Percentiles rank a stretch among this genome's conserved stretches.
Evolutionary conservation across 2,329 filamentous ascomycete genomes (phyloP).

Genomic region (Diaporthe sp.): DNA sequence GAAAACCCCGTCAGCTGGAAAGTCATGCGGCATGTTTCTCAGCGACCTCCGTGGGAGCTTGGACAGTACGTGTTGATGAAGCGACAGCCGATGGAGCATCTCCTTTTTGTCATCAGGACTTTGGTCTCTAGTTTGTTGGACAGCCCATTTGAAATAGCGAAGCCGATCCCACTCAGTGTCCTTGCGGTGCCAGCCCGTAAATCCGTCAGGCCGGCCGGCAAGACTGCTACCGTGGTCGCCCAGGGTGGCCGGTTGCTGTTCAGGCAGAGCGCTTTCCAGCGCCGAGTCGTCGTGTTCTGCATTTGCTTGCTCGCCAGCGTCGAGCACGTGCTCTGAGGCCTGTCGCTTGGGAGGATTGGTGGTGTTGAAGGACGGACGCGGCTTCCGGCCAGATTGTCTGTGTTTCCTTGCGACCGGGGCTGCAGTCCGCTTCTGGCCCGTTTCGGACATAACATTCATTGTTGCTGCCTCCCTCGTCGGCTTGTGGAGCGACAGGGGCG

Average conservation of each 20-base stretch:
- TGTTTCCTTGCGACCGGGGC: background rate
- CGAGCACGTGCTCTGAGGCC: background rate
- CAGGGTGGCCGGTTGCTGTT: background rate
- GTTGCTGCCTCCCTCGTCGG: background rate
- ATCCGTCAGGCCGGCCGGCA: background rate
- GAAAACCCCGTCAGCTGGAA: background rate
- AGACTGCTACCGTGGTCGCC: background rate
- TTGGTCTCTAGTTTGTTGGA: background rate
- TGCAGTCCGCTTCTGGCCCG: background rate
- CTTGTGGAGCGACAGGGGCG: background rate
- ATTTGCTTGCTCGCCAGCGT: background rate
- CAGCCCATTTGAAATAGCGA: background rate
- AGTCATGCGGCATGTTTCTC: background rate
- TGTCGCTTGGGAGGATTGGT: background rate
- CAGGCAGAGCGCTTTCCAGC: background rate
- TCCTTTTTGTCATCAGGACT: fast-evolving
- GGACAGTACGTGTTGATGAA: background rate
- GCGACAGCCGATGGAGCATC: background rate
- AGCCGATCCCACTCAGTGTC: background rate
- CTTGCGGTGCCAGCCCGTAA: background rate
- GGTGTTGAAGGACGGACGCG: background rate
- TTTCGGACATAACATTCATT: background rate
- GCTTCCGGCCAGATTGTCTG: background rate
- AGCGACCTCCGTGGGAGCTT: background rate
- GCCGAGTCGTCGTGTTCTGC: background rate